Base-by-base conservation (phyloP, 495 filamentous ascomycete genomes). In the Alectoria sarmentosa region DNA sequence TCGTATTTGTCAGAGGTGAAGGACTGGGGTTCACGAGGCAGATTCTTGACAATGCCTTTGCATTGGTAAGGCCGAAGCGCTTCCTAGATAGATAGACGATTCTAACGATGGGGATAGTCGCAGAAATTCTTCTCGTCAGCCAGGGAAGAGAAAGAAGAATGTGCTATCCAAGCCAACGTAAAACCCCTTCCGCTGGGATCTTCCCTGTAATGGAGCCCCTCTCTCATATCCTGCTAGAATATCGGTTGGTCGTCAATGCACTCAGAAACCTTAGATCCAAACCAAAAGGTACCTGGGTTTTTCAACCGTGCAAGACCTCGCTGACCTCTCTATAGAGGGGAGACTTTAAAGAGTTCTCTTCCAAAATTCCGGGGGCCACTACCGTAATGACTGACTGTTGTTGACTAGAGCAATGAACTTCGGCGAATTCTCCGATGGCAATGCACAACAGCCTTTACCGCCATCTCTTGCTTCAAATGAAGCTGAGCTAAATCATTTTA, bases 191-290 rank as follows among this genome's bases (percentile, higher is more conserved):
- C 49, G 28, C 67, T 60, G 21, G 37, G 28, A 21, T 17, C n/a
- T 19, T 14, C 34, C 37, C 4, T 62, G 14, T 41, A 9, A 57
- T 13, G 30, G 32, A 41, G 21, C 28, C 17, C 32, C 26, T 34
- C 36, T 23, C 32, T 55, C 58, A 48, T 21, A 3, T 28, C 8
- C 37, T n/a, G 30, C 68, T 69, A 88, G 78, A 97, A 98, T 67
- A 84, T 84, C 39, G 94, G 93, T 30, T 98, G 94, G 94, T 84
- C 87, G 3, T 84, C 84, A 7, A 92, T 96, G 89, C 89, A 94
- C 70, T 82, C 84, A 13, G 93, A 98, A 73, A 93, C 86, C 0
- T 79, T 97, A 32, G 92, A 97, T 74, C 90, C 91, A 6, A 84
- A 87, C 62, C 92, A 96, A 72, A 84, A 87, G 72, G 90, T 91